phyloP scores from a whole-genome alignment of 2,329 filamentous ascomycete genomes.

The Sporothrix sp. region DNA sequence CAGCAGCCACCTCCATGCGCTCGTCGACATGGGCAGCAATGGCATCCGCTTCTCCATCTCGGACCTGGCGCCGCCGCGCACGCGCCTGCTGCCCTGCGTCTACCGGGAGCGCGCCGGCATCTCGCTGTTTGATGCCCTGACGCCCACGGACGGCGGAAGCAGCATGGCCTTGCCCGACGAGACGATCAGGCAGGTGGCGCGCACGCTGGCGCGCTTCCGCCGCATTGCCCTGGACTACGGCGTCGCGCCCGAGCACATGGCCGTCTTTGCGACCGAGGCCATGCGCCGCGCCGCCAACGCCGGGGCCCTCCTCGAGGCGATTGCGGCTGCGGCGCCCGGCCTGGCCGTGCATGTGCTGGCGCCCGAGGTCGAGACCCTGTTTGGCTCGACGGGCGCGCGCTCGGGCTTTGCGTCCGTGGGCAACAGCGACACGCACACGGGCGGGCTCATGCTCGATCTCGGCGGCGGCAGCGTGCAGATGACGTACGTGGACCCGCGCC shows the following conservation, averaged over 20 bases:
- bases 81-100: conserved; percentile 65
- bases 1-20: conserved; percentile 42
- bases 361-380: conserved; percentile 70
- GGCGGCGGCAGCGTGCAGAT: conserved; percentile 64
- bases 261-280: conserved; percentile 79
- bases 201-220: conserved; percentile 60
- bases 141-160: conserved; percentile 4
- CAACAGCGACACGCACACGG: conserved; percentile 31
- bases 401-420: conserved; percentile 56
- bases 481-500: conserved; percentile 48
- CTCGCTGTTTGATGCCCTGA: conserved; percentile 77
- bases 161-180: conserved; percentile 36
- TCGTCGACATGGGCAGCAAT: conserved; percentile 65
- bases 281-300: conserved; percentile 74
- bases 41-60: conserved; percentile 89
- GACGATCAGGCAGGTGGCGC: conserved; percentile 57
- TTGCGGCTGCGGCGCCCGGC: conserved; percentile 50
- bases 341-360: conserved; percentile 63
- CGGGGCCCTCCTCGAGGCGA: conserved; percentile 53
- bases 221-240: conserved; percentile 56
- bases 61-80: conserved; percentile 58
- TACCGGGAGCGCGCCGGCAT: conserved; percentile 72
- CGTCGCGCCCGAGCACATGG: conserved; percentile 55
- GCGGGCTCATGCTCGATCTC: conserved; percentile 69
- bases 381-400: conserved; percentile 75